phyloP scores from a whole-genome alignment of 352 stramenopile species.

The Phytopythium helicoides region DNA sequence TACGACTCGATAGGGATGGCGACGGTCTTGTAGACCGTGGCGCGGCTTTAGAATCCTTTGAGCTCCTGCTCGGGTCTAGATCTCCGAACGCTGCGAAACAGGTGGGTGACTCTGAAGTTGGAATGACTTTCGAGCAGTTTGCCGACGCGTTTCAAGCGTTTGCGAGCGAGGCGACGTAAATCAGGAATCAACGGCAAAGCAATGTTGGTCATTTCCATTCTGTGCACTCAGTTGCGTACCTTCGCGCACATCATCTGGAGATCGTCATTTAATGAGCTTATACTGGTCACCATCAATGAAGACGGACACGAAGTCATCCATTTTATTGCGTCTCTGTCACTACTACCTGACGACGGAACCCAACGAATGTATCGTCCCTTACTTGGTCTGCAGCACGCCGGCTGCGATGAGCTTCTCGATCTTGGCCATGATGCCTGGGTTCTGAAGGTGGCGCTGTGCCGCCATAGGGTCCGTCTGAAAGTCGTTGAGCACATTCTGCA shows the following conservation, averaged over 20 bases:
- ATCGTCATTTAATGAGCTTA: too few relatives aligned
- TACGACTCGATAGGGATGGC: conserved; percentile 11
- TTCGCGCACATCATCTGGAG: too few relatives aligned
- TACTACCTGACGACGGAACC: conserved; percentile 2
- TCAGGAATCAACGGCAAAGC: too few relatives aligned
- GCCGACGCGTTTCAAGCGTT: conserved; percentile 9
- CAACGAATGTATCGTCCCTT: conserved; percentile 10
- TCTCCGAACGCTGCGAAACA: neutral
- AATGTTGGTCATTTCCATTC: too few relatives aligned
- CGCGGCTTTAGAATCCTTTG: conserved; percentile 20
- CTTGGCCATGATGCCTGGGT: conserved; percentile 95
- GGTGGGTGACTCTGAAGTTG: conserved; percentile 9
- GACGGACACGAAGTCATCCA: too few relatives aligned
- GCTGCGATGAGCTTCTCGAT: conserved; percentile 99
- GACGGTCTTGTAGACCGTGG: conserved; percentile 18
- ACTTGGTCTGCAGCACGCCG: conserved; percentile 95
- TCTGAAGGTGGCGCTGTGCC: conserved; percentile 92
- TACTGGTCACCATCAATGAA: too few relatives aligned
- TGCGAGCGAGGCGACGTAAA: too few relatives aligned
- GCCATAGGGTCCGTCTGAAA: conserved; percentile 95
- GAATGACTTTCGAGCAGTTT: conserved; percentile 32
- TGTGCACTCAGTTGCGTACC: too few relatives aligned
- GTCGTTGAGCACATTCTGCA: conserved; percentile 97
- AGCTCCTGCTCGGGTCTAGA: conserved; percentile 19
- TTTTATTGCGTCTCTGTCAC: neutral